Evolutionary conservation across 2,329 filamentous ascomycete species (phyloP), one percentile per base, ranked within the genome.

Genomic region (Stachybotrys chlorohalonatus): DNA sequence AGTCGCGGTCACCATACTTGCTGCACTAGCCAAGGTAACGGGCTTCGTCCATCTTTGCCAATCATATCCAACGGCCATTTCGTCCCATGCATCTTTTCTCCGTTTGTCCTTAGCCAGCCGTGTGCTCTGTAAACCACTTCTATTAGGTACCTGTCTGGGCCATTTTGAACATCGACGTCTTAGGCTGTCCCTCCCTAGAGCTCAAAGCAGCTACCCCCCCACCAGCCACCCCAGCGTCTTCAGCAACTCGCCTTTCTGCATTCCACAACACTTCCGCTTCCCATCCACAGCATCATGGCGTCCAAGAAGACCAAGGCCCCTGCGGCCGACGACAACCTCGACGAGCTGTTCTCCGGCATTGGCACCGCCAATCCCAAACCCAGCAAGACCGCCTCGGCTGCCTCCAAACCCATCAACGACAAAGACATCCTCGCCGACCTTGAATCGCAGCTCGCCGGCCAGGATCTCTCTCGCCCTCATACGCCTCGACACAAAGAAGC

Each of bases 391-490:
- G 72, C 76, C 59, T 77, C 79, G 53, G 72, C 78, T 54, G 69
- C 75, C 53, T 70, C 75, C 60, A 80, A 80, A 67, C 64, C 73
- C 52, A 71, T 71, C 65, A 65, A 69, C 62, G 80, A 86, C 63
- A 81, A 89, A 62, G 91, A 96, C 68, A 84, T 93, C 55, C 81
- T 97, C 46, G 91, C 91, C 58, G 92, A 96, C 63, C 82, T 97
- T 57, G 90, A 95, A 69, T 73, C 70, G 62, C 72, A 82, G 66
- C 82, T 95, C 48, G 89, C 84, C 63, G 79, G 83, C 53, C 84
- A 89, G 68, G 78, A 86, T 65, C 81, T 89, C 36, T 81, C 85
- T 59, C 85, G 92, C 51, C 89, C 93, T 15, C 86, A 89, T 64
- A 97, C 93, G 1, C 94, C 93, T 46, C 87, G 89, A 62, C 70